These are phyloP conservation scores for Cladophialophora exuberans DNA, from an alignment of 2,329 filamentous ascomycete species.

Conservation along the genomic window DNA sequence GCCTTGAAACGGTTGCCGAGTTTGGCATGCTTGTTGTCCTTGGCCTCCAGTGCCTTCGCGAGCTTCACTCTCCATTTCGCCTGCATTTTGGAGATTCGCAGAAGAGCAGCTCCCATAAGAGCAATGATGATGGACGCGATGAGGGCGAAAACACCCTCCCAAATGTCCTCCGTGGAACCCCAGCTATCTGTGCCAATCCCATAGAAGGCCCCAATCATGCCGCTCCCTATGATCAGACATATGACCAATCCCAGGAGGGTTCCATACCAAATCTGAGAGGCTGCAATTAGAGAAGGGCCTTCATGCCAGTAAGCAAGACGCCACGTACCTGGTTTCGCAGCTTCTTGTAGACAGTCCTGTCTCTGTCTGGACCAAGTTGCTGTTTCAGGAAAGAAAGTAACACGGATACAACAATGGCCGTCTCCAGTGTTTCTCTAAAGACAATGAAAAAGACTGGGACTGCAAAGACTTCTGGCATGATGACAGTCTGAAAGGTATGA, in stretches of 20 bases:
- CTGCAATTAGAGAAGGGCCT: background rate
- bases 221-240: conserved; percentile 67
- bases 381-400: conserved; percentile 84
- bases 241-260: conserved; percentile 64
- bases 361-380: conserved; percentile 68
- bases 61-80: conserved; percentile 88
- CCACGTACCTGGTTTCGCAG: conserved; percentile 60
- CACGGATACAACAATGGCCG: conserved; percentile 83
- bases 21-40: conserved; percentile 48
- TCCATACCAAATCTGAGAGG: conserved; percentile 67
- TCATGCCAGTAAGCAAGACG: background rate
- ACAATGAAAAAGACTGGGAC: conserved; percentile 88
- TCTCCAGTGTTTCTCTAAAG: conserved; percentile 83
- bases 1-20: conserved; percentile 58
- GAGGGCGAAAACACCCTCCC: conserved; percentile 78
- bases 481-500: conserved; percentile 36
- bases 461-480: conserved; percentile 72
- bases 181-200: conserved; percentile 69
- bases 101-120: conserved; percentile 75
- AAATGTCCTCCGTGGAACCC: conserved; percentile 71
- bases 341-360: conserved; percentile 67
- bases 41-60: conserved; percentile 66
- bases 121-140: conserved; percentile 80
- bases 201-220: conserved; percentile 75
- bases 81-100: conserved; percentile 80